phyloP scores from a whole-genome alignment of 2,329 filamentous ascomycete genomes.

The Colletotrichum sp. region DNA sequence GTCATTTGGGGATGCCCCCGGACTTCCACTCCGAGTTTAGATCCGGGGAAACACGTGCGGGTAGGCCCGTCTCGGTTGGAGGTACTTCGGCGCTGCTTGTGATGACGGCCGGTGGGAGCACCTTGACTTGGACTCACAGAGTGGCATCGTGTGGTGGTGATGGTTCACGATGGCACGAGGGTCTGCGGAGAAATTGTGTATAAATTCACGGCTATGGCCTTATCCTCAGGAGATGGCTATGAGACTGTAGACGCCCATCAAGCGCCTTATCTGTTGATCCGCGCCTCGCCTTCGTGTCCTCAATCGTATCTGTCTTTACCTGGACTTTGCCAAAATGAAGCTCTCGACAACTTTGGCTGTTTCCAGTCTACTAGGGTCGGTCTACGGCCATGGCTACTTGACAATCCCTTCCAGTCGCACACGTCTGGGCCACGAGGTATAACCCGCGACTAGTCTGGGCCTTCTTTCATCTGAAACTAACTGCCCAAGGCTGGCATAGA shows the following conservation, averaged over 20 bases:
- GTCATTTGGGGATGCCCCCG: not conserved
- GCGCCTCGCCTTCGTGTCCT: not conserved
- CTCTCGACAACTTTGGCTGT: not conserved
- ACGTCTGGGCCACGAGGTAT: slow-evolving; percentile 47
- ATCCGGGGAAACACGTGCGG: slow-evolving; percentile 6
- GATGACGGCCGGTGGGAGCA: not conserved
- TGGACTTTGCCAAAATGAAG: not conserved
- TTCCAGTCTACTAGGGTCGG: not conserved
- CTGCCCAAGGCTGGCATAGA: slow-evolving; percentile 49
- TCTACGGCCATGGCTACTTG: slow-evolving; percentile 50
- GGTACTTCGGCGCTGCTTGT: slow-evolving; percentile 14
- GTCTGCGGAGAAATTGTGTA: not conserved
- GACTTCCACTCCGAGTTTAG: slow-evolving; percentile 11
- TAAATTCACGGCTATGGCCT: not conserved
- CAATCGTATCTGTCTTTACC: not conserved
- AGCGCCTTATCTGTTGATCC: accelerated
- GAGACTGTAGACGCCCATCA: not conserved
- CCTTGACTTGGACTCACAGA: not conserved
- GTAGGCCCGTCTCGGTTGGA: slow-evolving; percentile 15
- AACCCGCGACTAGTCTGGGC: not conserved
- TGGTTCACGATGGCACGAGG: not conserved
- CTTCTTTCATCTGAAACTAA: not conserved
- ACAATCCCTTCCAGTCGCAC: slow-evolving; percentile 48
- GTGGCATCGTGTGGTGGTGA: not conserved
- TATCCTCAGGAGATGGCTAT: accelerated